A percentile compares a stretch with the other conserved stretches of the same genome.
phyloP scores from a whole-genome alignment of 164 flowering plant genomes.

The Echeveria elegans region DNA sequence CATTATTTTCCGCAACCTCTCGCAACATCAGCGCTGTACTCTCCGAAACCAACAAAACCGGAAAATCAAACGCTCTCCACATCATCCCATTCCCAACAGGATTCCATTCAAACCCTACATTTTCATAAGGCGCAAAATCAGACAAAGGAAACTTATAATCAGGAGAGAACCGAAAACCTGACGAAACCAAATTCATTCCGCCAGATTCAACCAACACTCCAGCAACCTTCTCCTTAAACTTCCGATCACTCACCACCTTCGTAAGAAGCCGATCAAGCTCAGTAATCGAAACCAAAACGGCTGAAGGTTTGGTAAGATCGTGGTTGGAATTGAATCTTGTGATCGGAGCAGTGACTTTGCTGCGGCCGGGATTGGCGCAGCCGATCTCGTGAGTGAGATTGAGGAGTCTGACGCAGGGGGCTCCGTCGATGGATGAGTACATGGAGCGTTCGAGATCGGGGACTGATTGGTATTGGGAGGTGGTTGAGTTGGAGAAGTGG shows the following conservation, averaged over 20 bases:
- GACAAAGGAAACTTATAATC: constrained; percentile 76
- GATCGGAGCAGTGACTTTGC: too few species aligned
- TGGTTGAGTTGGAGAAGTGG: background rate
- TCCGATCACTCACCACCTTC: constrained; percentile 47
- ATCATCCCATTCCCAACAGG: constrained; percentile 78
- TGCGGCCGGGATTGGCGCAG: constrained; percentile 93
- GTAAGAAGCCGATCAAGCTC: constrained; percentile 44
- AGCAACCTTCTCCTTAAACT: constrained; percentile 51
- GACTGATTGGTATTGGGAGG: constrained; percentile 50
- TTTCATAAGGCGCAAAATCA: constrained; percentile 68
- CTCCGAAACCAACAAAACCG: constrained; percentile 66
- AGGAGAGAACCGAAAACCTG: constrained; percentile 87
- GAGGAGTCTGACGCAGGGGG: constrained; percentile 87
- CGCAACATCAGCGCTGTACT: constrained; percentile 36
- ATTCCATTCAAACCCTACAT: constrained; percentile 65
- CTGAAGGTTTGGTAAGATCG: constrained; percentile 31
- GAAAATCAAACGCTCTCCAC: constrained; percentile 74
- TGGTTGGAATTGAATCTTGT: constrained; percentile 30
- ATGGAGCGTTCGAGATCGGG: constrained; percentile 79
- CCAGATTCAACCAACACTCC: constrained; percentile 75
- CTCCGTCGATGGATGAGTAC: constrained; percentile 63
- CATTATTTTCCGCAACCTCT: constrained; percentile 42
- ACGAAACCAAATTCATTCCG: constrained; percentile 24
- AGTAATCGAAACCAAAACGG: constrained; percentile 53
- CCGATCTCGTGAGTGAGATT: constrained; percentile 88